A percentile compares a stretch with the other conserved stretches of the same genome.
Conservation (phyloP, 75 land plant genomes). For the Adiantum capillusveneris region DNA sequence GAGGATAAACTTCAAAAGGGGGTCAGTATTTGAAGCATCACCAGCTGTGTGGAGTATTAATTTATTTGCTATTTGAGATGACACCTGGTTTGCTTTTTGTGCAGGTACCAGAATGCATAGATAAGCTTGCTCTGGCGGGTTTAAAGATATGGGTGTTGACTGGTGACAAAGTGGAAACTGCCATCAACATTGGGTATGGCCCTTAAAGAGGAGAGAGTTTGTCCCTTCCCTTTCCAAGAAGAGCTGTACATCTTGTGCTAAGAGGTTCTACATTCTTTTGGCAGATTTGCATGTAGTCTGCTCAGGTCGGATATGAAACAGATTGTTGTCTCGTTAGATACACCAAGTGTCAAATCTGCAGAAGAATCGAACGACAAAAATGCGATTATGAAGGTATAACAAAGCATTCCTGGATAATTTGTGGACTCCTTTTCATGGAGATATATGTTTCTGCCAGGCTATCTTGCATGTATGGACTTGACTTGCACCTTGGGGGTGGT, state of each 20-base stretch:
- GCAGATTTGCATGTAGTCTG: conserved; percentile 88
- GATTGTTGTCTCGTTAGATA: conserved; percentile 67
- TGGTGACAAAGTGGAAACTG: conserved; percentile 92
- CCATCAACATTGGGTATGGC: conserved; percentile 80
- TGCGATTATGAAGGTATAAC: conserved; percentile 45
- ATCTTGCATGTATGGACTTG: too few species aligned
- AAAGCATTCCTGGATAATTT: too few species aligned
- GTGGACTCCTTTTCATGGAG: too few species aligned
- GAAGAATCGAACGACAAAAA: conserved; percentile 56
- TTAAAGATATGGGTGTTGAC: conserved; percentile 88
- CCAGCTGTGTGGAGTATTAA: not conserved
- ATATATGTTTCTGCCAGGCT: too few species aligned
- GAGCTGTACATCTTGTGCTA: too few species aligned
- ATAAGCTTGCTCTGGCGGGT: conserved; percentile 84
- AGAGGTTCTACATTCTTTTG: conserved; percentile 7
- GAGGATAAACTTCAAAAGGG: conserved; percentile 88
- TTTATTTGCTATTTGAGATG: not conserved
- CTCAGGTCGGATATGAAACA: conserved; percentile 93
- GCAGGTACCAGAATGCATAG: conserved; percentile 76
- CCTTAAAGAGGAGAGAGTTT: not conserved
- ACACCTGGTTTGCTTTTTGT: not conserved
- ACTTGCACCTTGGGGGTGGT: too few species aligned
- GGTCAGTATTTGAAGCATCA: conserved; percentile 25
- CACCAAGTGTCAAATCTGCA: conserved; percentile 35
- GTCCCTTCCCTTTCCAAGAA: too few species aligned